These are phyloP conservation scores for Plasmodium billcollinsi DNA, from an alignment of 169 alveolate species.

Conservation along the genomic window DNA sequence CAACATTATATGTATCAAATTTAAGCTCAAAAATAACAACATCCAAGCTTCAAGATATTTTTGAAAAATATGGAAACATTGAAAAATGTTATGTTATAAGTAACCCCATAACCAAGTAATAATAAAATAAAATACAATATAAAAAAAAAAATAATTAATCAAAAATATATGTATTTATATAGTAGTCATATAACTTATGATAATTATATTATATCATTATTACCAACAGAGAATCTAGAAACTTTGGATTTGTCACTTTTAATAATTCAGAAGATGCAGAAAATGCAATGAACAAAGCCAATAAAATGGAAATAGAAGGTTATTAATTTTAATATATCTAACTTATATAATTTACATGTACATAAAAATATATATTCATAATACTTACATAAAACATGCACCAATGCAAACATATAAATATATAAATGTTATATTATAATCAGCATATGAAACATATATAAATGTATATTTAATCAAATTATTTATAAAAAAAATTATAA, in stretches of 20 bases:
- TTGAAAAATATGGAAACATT: constrained; percentile 67
- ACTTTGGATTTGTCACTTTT: constrained; percentile 76
- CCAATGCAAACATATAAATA: too few species aligned
- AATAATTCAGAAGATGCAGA: constrained; percentile 53
- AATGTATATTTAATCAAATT: too few species aligned
- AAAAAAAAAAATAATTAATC: background rate
- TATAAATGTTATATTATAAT: too few species aligned
- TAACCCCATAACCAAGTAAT: constrained; percentile 72
- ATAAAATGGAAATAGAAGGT: constrained; percentile 77
- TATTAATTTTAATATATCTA: constrained; percentile 1
- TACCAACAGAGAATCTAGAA: constrained; percentile 62
- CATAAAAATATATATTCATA: too few species aligned
- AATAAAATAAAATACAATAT: background rate
- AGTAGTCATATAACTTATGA: background rate
- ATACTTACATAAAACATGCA: too few species aligned
- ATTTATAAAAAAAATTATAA: too few species aligned
- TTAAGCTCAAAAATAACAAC: constrained; percentile 76
- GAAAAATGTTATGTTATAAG: constrained; percentile 75
- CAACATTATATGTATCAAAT: constrained; percentile 74
- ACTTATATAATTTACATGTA: too few species aligned
- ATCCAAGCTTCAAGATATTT: constrained; percentile 54
- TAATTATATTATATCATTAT: background rate
- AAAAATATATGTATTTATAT: background rate
- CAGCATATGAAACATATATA: too few species aligned
- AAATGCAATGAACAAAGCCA: constrained; percentile 63